These are phyloP conservation scores for Knoxdaviesia proteae DNA, from an alignment of 2,329 filamentous ascomycete genomes.

Conservation along the genomic window DNA sequence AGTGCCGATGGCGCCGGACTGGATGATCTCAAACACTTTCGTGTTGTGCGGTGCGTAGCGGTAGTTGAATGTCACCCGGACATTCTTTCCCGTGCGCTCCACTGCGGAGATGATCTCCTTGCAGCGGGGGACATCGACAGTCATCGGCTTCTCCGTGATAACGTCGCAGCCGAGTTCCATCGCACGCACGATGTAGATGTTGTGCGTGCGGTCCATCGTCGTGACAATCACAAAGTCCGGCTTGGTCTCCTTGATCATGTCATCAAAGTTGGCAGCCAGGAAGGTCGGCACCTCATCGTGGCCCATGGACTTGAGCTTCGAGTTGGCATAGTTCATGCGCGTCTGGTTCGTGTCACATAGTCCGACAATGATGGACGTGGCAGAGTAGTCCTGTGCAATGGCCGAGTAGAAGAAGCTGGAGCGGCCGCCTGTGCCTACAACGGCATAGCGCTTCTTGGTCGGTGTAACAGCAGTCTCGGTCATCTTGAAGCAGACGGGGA, in stretches of 20 bases:
- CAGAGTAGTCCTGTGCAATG: constrained; percentile 28
- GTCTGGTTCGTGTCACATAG: constrained; percentile 41
- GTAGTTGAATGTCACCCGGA: constrained; percentile 43
- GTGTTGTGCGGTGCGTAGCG: constrained; percentile 46
- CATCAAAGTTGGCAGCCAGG: constrained; percentile 31
- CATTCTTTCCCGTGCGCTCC: constrained; percentile 22
- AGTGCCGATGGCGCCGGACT: constrained; percentile 30
- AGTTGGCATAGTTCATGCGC: constrained; percentile 34
- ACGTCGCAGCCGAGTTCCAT: constrained; percentile 38
- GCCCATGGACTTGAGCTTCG: constrained; percentile 22
- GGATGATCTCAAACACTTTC: constrained; percentile 31
- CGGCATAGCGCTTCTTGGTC: constrained; percentile 24
- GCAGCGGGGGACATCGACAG: constrained; percentile 34
- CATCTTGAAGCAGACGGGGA: too few species aligned
- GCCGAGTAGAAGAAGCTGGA: constrained; percentile 40
- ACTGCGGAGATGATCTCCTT: constrained; percentile 31
- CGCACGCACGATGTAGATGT: constrained; percentile 37
- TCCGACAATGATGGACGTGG: constrained; percentile 29
- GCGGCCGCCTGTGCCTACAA: constrained; percentile 37
- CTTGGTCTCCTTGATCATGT: constrained; percentile 32
- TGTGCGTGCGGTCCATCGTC: constrained; percentile 40
- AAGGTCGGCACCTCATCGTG: constrained; percentile 30
- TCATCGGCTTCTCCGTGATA: constrained; percentile 46
- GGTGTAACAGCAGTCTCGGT: too few species aligned
- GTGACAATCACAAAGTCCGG: constrained; percentile 42